Conservation (phyloP, 768 basidiomycete species). For the Hygrocybe coccinea region DNA sequence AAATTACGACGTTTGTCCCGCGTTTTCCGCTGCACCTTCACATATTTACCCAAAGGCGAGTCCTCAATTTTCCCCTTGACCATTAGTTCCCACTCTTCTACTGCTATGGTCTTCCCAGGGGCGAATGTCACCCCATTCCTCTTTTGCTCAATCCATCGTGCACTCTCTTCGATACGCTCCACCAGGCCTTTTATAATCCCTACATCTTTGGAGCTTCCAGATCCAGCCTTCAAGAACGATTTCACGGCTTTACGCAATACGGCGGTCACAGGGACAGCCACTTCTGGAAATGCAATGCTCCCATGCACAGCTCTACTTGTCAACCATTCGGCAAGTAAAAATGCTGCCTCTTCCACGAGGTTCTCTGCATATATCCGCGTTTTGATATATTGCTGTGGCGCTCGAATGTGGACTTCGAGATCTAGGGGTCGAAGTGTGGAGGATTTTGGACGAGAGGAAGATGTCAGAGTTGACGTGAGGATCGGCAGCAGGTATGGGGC, state of each 20-base stretch:
- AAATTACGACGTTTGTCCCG: constrained; percentile 68
- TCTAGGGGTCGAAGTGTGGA: constrained; percentile 87
- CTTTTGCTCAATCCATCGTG: constrained; percentile 68
- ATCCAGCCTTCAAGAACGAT: constrained; percentile 22
- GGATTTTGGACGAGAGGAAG: constrained; percentile 68
- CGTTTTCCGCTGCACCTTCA: constrained; percentile 75
- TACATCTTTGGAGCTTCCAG: constrained; percentile 48
- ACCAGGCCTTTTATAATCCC: constrained; percentile 67
- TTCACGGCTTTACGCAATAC: constrained; percentile 73
- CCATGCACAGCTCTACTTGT: constrained; percentile 64
- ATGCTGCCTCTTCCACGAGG: constrained; percentile 75
- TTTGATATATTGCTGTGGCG: constrained; percentile 82
- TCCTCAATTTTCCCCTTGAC: constrained; percentile 56
- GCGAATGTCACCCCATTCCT: constrained; percentile 69
- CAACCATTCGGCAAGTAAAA: constrained; percentile 79
- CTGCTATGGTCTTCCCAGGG: constrained; percentile 64
- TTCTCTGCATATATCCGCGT: constrained; percentile 84
- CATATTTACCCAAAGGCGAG: constrained; percentile 76
- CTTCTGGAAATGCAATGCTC: constrained; percentile 91
- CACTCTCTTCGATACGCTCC: constrained; percentile 84
- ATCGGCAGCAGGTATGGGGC: constrained; percentile 84
- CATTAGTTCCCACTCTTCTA: constrained; percentile 67
- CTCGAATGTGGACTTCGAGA: constrained; percentile 79
- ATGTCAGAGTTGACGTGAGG: constrained; percentile 65
- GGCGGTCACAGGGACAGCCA: constrained; percentile 72